Base-by-base conservation (phyloP, 2,329 filamentous ascomycete species). In the Penicillium oxalicum region DNA sequence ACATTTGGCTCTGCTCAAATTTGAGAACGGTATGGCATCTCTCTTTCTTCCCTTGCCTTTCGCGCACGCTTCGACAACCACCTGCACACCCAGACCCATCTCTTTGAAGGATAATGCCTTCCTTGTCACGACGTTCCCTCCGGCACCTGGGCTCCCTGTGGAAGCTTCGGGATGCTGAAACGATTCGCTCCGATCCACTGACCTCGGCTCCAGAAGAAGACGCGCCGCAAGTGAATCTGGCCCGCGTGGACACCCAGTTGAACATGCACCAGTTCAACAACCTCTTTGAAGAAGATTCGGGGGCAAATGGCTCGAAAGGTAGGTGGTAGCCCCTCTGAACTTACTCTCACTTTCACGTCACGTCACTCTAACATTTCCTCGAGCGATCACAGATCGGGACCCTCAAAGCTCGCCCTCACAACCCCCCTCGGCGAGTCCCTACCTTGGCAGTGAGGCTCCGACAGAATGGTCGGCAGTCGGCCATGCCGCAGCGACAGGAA, bases 391-490 rank as follows among this genome's bases (percentile, higher is more conserved):
- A 32, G 24, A 12, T 9, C 49, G 45, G 61, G 55, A 60, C 48
- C 54, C 54, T 37, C 53, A 54, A 33, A 50, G 37, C 29, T 47
- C 51, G 46, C 45, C 61, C 33, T 47, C 61, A n/a, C 45, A 46
- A 33, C 41, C 44, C 24, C 37, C 41, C 4, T 56, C 63, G 39
- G 48, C 62, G 24, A 66, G 41, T 13, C 48, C 47, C 8, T 47
- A 66, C 32, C 57, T 58, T 11, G 63, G 65, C 53, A 58, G 55
- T 47, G 67, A 69, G 40, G 44, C 58, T 13, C 48, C 62, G 25
- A 52, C 63, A n/a, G 70, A 73, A 62, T 77, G 74, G 74, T 76
- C 74, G 1, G 74, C 74, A 2, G 72, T 77, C 27, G 74, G 74
- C 9, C 73, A 75, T 51, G 74, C 74, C 50, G 74, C 74, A 33